Evolutionary conservation across 2,329 filamentous ascomycete genomes (phyloP).

Genomic region (Ustulina deusta): DNA sequence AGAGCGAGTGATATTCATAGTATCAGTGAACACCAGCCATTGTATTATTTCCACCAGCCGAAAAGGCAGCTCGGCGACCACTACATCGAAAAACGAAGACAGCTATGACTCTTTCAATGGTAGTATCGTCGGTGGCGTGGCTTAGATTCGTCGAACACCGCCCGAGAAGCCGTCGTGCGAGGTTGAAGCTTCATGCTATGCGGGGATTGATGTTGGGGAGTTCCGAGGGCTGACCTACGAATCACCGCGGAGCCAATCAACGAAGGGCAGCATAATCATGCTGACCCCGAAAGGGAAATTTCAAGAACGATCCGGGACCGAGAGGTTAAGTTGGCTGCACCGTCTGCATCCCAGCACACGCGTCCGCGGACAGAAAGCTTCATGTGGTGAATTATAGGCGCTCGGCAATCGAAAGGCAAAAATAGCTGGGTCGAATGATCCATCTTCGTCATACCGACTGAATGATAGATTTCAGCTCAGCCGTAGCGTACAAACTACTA

Average conservation of each 20-base stretch:
- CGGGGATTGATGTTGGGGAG: conserved; percentile 38
- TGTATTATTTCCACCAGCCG: background rate
- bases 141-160: conserved; percentile 14
- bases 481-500: background rate
- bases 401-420: background rate
- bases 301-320: conserved; percentile 32
- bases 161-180: conserved; percentile 24
- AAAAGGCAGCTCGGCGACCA: background rate
- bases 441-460: conserved; percentile 13
- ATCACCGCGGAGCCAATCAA: conserved; percentile 33
- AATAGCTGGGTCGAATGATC: background rate
- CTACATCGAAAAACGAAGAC: background rate
- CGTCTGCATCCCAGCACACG: conserved; percentile 21
- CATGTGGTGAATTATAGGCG: background rate
- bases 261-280: conserved; percentile 9
- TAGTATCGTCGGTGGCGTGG: background rate
- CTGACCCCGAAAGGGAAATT: conserved; percentile 30
- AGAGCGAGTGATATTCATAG: background rate
- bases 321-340: conserved; percentile 16
- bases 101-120: background rate
- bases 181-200: conserved; percentile 24
- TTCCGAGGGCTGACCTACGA: conserved; percentile 32
- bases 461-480: conserved; percentile 7
- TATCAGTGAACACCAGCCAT: background rate
- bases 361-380: conserved; percentile 23